phyloP scores from a whole-genome alignment of 352 stramenopile species.

The Globisporangium nodosum region DNA sequence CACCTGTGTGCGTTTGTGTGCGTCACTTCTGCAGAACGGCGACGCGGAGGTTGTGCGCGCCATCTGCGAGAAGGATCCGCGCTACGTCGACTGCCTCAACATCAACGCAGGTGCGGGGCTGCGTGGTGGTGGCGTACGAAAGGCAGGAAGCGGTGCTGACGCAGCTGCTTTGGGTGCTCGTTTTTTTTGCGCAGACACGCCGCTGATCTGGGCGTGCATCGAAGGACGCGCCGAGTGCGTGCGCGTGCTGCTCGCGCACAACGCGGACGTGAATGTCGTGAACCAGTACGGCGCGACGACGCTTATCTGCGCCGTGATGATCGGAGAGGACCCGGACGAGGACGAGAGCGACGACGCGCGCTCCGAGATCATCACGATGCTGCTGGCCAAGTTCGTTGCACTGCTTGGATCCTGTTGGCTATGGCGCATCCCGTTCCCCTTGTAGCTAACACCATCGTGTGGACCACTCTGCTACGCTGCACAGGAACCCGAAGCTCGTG shows the following conservation, averaged over 20 bases:
- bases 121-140: too few species aligned
- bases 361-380: conserved; percentile 49
- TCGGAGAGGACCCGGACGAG: conserved; percentile 64
- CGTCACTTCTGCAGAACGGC: conserved; percentile 34
- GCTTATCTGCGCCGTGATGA: conserved; percentile 74
- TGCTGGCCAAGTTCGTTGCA: conserved; percentile 39
- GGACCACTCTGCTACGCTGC: neutral
- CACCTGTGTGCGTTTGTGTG: neutral
- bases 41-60: conserved; percentile 58
- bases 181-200: conserved; percentile 34
- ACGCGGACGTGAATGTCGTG: conserved; percentile 59
- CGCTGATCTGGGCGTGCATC: conserved; percentile 78
- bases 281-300: conserved; percentile 69
- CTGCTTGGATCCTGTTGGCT: neutral
- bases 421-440: neutral
- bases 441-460: neutral
- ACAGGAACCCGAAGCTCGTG: conserved; percentile 52
- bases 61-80: conserved; percentile 56
- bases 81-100: conserved; percentile 62
- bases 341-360: conserved; percentile 42
- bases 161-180: neutral
- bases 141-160: too few species aligned
- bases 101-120: conserved; percentile 39
- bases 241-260: conserved; percentile 54
- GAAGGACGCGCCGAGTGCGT: conserved; percentile 64